Evolutionary conservation across 129 eudicot genomes (phyloP), one percentile per base, ranked within the genome.

Genomic region (Arctium lappa): DNA sequence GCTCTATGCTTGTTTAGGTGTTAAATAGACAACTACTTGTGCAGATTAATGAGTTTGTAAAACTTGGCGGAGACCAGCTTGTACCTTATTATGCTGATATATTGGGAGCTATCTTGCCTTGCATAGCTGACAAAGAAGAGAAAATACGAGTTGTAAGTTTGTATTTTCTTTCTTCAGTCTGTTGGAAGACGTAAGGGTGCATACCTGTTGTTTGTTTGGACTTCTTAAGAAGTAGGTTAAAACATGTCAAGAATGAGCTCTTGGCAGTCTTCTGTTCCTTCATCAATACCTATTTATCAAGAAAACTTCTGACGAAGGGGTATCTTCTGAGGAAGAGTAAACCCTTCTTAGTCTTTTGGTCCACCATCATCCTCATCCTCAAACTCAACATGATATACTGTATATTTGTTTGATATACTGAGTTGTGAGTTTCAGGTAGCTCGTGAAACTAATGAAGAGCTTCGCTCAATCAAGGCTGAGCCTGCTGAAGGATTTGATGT

Each of bases 1-100:
- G 75, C 71, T 29, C 72, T 72, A 13, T 30, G 32, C 42, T 46
- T 69, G 65, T 75, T 27, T 32, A 80, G 30, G 75, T 18, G 27
- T 78, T 78, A 36, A 62, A 77, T 34, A 22, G 44, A 71, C 6
- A 74, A 32, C 77, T 81, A 37, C 27, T 29, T 79, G 16, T 88
- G 89, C 91, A 95, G 99, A 91, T 95, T 69, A 91, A 92, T 44
- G 99, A 95, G 91, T 92, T 95, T 81, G 97, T 95, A 72, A 95
- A 93, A 85, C 97, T 95, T 87, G 99, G 99, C 42, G 97, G 99
- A 69, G 97, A 95, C 81, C 99, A 95, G 77, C 97, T 95, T 86
- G 97, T 95, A 85, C 97, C 97, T 60, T 90, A 95, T 81, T 93
- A 95, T 86, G 98, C 97, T 34, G 97, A 88, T 91, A 95, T 95